These are phyloP conservation scores for Podila epigama DNA, from an alignment of 192 early-diverging fungal genomes.

Conservation along the genomic window DNA sequence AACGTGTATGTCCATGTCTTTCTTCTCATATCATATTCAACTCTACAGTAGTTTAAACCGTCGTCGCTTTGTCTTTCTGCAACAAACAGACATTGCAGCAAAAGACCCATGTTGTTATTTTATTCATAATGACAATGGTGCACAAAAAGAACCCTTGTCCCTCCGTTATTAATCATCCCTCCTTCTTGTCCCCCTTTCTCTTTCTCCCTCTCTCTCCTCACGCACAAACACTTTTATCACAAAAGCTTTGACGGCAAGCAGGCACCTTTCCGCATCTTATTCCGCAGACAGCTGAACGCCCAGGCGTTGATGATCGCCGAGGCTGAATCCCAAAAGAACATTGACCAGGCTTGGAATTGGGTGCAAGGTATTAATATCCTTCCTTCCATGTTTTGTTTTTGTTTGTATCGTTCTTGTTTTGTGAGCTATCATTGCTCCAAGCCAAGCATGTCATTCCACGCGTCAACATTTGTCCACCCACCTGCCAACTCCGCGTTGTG, in stretches of 20 bases:
- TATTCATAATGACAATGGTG: background rate
- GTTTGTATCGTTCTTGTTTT: background rate
- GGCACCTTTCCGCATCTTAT: slow-evolving; percentile 88
- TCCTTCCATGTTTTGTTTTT: too few relatives aligned
- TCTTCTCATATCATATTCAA: too few relatives aligned
- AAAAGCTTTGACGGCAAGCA: slow-evolving; percentile 89
- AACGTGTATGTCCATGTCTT: slow-evolving; percentile 74
- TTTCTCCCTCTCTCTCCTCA: background rate
- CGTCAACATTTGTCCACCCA: too few relatives aligned
- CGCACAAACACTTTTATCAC: too few relatives aligned
- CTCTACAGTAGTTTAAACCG: too few relatives aligned
- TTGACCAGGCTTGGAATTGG: slow-evolving; percentile 94
- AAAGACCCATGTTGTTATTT: background rate
- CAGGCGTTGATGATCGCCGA: slow-evolving; percentile 84
- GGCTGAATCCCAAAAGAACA: slow-evolving; percentile 80
- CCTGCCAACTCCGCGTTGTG: too few relatives aligned
- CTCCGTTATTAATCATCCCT: slow-evolving; percentile 3
- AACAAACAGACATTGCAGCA: too few relatives aligned
- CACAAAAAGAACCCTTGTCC: background rate
- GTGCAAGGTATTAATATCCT: slow-evolving; percentile 67
- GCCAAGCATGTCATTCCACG: background rate
- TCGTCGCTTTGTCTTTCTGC: background rate
- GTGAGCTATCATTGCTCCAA: background rate
- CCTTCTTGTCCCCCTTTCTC: slow-evolving; percentile 41
- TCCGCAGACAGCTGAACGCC: slow-evolving; percentile 64